These are phyloP conservation scores for Talaromyces sp. DNA, from an alignment of 2,329 filamentous ascomycete genomes.

Conservation along the genomic window DNA sequence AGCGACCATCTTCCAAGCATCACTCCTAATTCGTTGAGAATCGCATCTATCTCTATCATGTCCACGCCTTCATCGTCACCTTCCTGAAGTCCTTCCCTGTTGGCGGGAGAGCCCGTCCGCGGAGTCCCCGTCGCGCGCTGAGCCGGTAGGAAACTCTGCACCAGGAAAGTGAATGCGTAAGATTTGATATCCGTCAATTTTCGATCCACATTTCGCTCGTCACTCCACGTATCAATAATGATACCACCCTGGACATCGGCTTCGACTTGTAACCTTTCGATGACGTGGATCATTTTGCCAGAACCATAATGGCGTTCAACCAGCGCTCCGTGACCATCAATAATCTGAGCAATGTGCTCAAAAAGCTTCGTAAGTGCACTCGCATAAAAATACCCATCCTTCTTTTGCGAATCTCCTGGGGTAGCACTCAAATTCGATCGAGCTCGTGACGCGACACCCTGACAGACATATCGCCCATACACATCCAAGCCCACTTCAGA, in stretches of 20 bases:
- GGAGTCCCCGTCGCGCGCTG: constrained; percentile 64
- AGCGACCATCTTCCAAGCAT: constrained; percentile 94
- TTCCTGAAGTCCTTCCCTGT: constrained; percentile 48
- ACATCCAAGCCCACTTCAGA: constrained; percentile 88
- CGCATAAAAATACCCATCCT: constrained; percentile 86
- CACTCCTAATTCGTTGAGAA: constrained; percentile 81
- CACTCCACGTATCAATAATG: constrained; percentile 90
- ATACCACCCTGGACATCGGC: constrained; percentile 96
- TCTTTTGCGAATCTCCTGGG: constrained; percentile 55
- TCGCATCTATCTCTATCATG: constrained; percentile 89
- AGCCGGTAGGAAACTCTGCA: constrained; percentile 81
- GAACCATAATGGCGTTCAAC: constrained; percentile 91
- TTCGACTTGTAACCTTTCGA: constrained; percentile 87
- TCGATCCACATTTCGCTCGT: constrained; percentile 79
- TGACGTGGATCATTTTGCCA: constrained; percentile 91
- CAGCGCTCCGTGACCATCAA: constrained; percentile 83
- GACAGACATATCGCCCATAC: constrained; percentile 93
- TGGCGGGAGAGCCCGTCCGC: constrained; percentile 71
- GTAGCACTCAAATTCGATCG: constrained; percentile 73
- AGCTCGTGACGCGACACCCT: constrained; percentile 82
- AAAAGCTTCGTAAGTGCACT: constrained; percentile 88
- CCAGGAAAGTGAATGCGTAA: constrained; percentile 94
- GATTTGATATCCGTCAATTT: constrained; percentile 93
- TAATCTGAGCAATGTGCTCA: constrained; percentile 94
- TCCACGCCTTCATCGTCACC: constrained; percentile 91